Percentiles rank a stretch among this genome's conserved stretches.
Evolutionary conservation across 148 eudicot species (phyloP).

Genomic region (Heliamphora exappendiculata): DNA sequence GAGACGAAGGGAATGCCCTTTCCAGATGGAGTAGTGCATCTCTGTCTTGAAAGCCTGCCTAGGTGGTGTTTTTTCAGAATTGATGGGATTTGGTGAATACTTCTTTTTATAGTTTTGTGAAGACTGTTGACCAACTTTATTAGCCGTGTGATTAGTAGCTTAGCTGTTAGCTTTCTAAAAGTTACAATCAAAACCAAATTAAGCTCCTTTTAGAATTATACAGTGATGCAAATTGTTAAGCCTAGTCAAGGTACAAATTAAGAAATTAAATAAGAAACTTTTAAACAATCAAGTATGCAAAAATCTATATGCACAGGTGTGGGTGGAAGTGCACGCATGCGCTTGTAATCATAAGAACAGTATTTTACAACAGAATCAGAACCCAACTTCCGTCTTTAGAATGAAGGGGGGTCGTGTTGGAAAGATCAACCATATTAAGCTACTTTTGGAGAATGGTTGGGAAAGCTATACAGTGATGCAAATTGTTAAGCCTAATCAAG

Average conservation of each 20-base stretch:
- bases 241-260: background rate
- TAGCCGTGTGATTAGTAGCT: no score
- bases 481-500: background rate
- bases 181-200: background rate
- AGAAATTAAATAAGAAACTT: background rate
- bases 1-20: no score
- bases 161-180: no score
- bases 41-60: no score
- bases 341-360: background rate
- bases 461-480: background rate
- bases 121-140: no score
- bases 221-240: background rate
- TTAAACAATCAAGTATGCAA: no score
- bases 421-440: background rate
- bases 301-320: background rate
- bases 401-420: background rate
- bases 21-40: no score
- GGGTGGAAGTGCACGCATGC: no score
- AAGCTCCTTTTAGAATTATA: background rate
- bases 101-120: no score
- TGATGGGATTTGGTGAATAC: no score
- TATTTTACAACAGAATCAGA: background rate
- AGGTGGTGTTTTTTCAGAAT: no score
- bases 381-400: background rate
- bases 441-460: background rate